Conservation (phyloP, 2,329 filamentous ascomycete species). For the Aspergillus sp. region DNA sequence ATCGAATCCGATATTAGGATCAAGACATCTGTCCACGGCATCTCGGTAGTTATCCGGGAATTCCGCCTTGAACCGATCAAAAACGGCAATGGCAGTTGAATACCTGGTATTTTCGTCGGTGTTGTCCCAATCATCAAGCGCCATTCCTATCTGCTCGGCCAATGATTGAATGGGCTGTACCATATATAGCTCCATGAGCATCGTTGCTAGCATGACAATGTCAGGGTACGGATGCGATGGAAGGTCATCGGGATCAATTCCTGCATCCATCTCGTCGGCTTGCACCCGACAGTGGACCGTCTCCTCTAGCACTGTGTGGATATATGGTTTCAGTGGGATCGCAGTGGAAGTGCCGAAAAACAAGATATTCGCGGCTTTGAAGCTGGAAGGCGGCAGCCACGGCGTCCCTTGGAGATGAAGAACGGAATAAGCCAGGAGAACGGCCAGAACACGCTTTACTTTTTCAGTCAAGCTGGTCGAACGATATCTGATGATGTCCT, state of each 20-base stretch:
- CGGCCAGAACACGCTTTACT: conserved; percentile 7
- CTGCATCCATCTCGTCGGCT: not conserved
- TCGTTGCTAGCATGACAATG: conserved; percentile 7
- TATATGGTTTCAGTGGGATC: conserved; percentile 6
- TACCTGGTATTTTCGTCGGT: conserved; percentile 3
- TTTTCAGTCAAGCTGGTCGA: conserved; percentile 7
- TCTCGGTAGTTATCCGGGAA: conserved; percentile 8
- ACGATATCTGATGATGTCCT: conserved; percentile 1
- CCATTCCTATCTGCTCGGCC: conserved; percentile 1
- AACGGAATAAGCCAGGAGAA: conserved; percentile 5
- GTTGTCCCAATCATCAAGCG: not conserved
- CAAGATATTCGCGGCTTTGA: conserved; percentile 2
- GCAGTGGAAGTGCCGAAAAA: conserved; percentile 1
- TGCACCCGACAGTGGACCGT: not conserved
- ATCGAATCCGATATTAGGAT: conserved; percentile 5
- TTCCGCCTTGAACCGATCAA: conserved; percentile 5
- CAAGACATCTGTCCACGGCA: conserved; percentile 7
- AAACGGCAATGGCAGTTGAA: conserved; percentile 1
- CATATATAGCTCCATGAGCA: conserved; percentile 10
- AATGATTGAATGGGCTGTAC: not conserved
- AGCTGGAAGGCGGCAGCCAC: conserved; percentile 1
- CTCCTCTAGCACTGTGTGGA: conserved; percentile 3
- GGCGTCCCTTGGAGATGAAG: conserved; percentile 6
- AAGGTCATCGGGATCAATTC: conserved; percentile 8
- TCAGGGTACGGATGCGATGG: conserved; percentile 5